Evolutionary conservation across 495 filamentous ascomycete species (phyloP).

Genomic region (Penicillium robsamsonii): DNA sequence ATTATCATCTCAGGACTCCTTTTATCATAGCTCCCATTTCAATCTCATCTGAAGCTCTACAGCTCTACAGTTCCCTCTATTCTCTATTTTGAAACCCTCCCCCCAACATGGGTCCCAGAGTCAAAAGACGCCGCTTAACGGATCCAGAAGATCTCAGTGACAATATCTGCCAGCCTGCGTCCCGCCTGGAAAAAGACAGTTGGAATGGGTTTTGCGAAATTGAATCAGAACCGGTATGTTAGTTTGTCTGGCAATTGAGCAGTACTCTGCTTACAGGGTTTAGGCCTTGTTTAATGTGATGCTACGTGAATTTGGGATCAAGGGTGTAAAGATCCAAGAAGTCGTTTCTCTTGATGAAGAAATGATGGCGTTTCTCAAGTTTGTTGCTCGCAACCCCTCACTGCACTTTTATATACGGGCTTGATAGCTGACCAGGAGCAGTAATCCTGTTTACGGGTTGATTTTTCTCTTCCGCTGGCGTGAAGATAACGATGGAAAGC

Average conservation of each 20-base stretch:
- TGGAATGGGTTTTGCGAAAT: constrained; percentile 86
- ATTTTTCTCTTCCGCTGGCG: constrained; percentile 79
- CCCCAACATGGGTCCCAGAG: constrained; percentile 30
- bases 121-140: constrained; percentile 37
- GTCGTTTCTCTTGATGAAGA: constrained; percentile 72
- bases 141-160: constrained; percentile 18
- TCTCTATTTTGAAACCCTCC: background rate
- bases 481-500: constrained; percentile 55
- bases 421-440: constrained; percentile 24
- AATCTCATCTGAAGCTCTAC: constrained; percentile 2
- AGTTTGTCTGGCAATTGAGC: background rate
- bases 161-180: constrained; percentile 39
- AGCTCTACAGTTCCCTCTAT: background rate
- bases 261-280: constrained; percentile 3
- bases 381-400: constrained; percentile 19
- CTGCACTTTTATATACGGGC: background rate
- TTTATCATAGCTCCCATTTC: background rate
- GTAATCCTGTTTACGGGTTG: constrained; percentile 73
- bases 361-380: constrained; percentile 64
- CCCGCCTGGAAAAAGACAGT: constrained; percentile 37
- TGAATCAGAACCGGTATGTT: constrained; percentile 81
- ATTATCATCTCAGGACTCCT: background rate
- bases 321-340: constrained; percentile 72
- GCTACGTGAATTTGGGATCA: constrained; percentile 72
- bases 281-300: constrained; percentile 84